Evolutionary conservation across 164 flowering plant species (phyloP), one percentile per base, ranked within the genome.

Genomic region (Santalum album): DNA sequence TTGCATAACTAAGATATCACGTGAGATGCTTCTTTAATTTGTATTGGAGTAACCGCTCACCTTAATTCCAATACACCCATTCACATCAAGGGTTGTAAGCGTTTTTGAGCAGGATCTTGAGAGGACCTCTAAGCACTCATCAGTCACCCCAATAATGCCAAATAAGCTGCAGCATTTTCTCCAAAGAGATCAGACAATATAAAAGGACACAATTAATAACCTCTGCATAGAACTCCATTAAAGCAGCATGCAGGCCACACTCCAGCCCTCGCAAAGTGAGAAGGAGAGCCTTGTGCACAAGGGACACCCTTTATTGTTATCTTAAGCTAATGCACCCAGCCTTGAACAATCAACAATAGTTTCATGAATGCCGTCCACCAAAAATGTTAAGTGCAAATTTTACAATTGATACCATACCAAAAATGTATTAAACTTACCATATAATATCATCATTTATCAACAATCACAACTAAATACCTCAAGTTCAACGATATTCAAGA

Each of bases 21-120:
- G 15, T 12, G 2, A 7, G 12, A 7, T 36, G 12, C 12, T 14
- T 14, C 35, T 29, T 29, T 29, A 29, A 5, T 43, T 43, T 5
- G n/a, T n/a, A n/a, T n/a, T 0, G 26, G 9, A 23, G 19, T 1
- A 23, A 25, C 17, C 51, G 7, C 7, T 20, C 54, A 86, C 98
- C 96, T 87, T 82, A 39, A 91, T 87, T 68, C 87, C 87, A 32
- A 73, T 71, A 59, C 98, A 91, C 25, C 98, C 98, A 69, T 87
- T 91, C 55, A 91, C 98, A 69, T 91, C 98, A 35, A 91, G 95
- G 38, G 98, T 91, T 10, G 81, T 77, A 26, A 91, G 54, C 11
- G 84, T 78, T 54, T 61, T 63, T 10, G 87, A 73, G 64, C 86
- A 83, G 59, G 68, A 69, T 42, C 56, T 69, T 25, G 98, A 79